Conservation (phyloP, 352 stramenopile genomes). For the Globisporangium viniferum region DNA sequence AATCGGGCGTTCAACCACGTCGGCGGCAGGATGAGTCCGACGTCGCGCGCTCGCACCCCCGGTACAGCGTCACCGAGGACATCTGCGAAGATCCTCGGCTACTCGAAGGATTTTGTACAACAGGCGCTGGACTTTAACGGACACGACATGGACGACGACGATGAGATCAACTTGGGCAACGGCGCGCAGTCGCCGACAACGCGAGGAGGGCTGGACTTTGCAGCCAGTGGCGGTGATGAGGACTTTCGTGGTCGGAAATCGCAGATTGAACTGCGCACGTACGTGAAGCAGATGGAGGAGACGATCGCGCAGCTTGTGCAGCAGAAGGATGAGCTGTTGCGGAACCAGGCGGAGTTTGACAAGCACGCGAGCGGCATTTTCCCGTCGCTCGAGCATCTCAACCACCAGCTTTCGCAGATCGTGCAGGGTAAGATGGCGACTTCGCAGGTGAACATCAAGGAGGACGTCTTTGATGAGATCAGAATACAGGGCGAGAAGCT, state of each 20-base stretch:
- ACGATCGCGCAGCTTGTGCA: constrained; percentile 76
- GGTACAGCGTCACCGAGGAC: constrained; percentile 36
- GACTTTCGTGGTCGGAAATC: constrained; percentile 25
- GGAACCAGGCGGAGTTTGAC: constrained; percentile 79
- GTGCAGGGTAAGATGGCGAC: constrained; percentile 62
- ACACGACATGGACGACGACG: constrained; percentile 43
- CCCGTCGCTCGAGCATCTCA: constrained; percentile 72
- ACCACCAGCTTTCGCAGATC: constrained; percentile 74
- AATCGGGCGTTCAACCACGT: constrained; percentile 22
- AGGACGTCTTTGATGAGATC: constrained; percentile 72
- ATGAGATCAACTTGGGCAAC: constrained; percentile 16
- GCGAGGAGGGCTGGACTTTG: constrained; percentile 16
- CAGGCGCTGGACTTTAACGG: constrained; percentile 70
- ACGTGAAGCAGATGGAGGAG: constrained; percentile 79
- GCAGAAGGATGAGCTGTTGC: constrained; percentile 70
- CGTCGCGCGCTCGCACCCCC: constrained; percentile 19
- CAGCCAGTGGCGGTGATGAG: constrained; percentile 22
- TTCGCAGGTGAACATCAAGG: constrained; percentile 49
- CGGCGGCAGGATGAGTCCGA: constrained; percentile 26
- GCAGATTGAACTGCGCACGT: constrained; percentile 54
- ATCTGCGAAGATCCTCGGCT: constrained; percentile 58
- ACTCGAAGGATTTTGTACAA: constrained; percentile 72
- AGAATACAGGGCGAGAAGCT: constrained; percentile 70
- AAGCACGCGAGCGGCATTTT: constrained; percentile 84
- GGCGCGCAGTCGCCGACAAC: constrained; percentile 12